phyloP scores from a whole-genome alignment of 306 rosid genomes.

The Delonix regia region DNA sequence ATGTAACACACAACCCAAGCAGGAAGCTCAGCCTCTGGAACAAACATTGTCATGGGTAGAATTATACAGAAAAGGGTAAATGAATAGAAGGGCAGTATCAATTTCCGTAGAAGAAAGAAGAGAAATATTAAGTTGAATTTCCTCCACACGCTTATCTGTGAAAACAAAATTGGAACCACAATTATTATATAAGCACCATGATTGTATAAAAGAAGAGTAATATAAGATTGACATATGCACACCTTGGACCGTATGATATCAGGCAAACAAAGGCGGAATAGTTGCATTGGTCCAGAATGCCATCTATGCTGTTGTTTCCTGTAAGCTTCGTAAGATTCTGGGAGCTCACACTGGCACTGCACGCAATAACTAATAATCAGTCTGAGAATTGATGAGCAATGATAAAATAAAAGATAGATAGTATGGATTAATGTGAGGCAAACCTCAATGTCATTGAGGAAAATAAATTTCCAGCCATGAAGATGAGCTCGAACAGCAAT shows the following conservation, averaged over 20 bases:
- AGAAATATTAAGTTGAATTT: conserved; percentile 91
- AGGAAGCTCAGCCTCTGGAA: conserved; percentile 87
- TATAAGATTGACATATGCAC: neutral
- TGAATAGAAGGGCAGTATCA: conserved; percentile 88
- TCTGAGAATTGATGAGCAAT: conserved; percentile 2
- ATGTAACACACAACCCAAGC: conserved; percentile 92
- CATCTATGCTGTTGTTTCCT: conserved; percentile 91
- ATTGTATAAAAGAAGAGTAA: neutral
- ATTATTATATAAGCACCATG: conserved; percentile 32
- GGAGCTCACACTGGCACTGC: conserved; percentile 94
- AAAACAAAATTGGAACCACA: neutral
- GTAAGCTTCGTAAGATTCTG: conserved; percentile 95
- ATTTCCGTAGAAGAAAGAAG: conserved; percentile 80
- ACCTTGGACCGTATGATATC: conserved; percentile 72
- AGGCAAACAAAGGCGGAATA: conserved; percentile 88
- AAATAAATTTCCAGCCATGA: conserved; percentile 93
- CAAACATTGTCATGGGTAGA: conserved; percentile 95
- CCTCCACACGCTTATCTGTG: conserved; percentile 84
- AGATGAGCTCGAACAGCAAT: conserved; percentile 96
- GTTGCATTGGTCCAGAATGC: conserved; percentile 98
- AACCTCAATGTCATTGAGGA: conserved; percentile 93
- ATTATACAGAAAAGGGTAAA: conserved; percentile 90
- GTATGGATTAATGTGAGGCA: neutral
- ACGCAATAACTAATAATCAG: conserved; percentile 35
- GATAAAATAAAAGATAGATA: neutral